A percentile compares a stretch with the other conserved stretches of the same genome.
Conservation (phyloP, 2,329 filamentous ascomycete genomes). For the Neurospora sp. region DNA sequence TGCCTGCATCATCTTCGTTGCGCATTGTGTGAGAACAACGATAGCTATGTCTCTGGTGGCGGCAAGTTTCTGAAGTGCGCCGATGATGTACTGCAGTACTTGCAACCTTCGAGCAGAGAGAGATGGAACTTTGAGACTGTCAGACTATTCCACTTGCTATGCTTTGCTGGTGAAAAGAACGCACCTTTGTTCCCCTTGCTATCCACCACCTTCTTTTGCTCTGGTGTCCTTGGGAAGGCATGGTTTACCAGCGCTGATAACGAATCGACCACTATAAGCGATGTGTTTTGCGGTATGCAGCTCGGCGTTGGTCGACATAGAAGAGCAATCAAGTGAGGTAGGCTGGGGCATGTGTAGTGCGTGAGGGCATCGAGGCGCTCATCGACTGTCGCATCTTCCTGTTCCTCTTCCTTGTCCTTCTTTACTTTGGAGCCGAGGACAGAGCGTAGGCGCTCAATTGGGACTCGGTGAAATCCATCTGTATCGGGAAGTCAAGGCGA, state of each 20-base stretch:
- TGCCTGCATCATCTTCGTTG: slow-evolving; percentile 69
- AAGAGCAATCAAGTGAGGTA: slow-evolving; percentile 68
- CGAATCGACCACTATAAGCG: slow-evolving; percentile 68
- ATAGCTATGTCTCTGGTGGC: slow-evolving; percentile 63
- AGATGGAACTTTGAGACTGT: slow-evolving; percentile 10
- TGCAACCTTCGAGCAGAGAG: slow-evolving; percentile 27
- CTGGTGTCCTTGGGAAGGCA: slow-evolving; percentile 57
- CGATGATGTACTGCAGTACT: slow-evolving; percentile 54
- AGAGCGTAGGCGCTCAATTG: slow-evolving; percentile 26
- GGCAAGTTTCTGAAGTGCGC: slow-evolving; percentile 65
- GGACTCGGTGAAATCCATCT: slow-evolving; percentile 41
- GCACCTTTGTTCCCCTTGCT: slow-evolving; percentile 33
- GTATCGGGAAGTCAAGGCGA: slow-evolving; percentile 3
- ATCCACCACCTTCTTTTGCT: slow-evolving; percentile 23
- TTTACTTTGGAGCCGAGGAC: slow-evolving; percentile 14
- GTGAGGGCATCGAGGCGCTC: slow-evolving; percentile 27
- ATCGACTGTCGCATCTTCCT: background rate
- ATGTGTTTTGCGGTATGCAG: slow-evolving; percentile 53
- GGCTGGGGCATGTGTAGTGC: slow-evolving; percentile 45
- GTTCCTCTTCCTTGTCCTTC: slow-evolving; percentile 3
- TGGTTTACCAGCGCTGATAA: slow-evolving; percentile 68
- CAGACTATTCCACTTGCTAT: slow-evolving; percentile 1
- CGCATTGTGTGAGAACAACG: slow-evolving; percentile 68
- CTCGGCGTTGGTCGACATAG: slow-evolving; percentile 55
- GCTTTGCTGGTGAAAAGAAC: background rate